These are phyloP conservation scores for Talaromyces marneffei DNA, from an alignment of 2,329 filamentous ascomycete species.

Conservation along the genomic window DNA sequence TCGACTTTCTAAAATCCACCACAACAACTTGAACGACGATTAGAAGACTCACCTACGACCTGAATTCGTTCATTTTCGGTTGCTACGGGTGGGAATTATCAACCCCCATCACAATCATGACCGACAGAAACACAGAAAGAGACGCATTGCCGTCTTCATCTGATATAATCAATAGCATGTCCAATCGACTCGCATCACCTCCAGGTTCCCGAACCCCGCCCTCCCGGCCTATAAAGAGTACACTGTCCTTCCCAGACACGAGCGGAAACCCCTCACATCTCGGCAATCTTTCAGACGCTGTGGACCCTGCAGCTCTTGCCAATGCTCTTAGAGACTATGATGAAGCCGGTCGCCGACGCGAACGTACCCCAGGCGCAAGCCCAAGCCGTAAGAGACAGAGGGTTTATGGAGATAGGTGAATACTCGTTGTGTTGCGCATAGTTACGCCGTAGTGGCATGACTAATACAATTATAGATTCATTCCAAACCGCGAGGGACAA, in stretches of 20 bases:
- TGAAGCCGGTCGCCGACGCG: constrained; percentile 52
- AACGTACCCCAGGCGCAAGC: constrained; percentile 59
- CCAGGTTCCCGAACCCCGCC: constrained; percentile 57
- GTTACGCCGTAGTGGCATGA: not conserved
- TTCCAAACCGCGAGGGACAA: constrained; percentile 86
- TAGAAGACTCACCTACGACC: not conserved
- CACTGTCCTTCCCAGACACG: constrained; percentile 33
- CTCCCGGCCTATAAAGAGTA: constrained; percentile 46
- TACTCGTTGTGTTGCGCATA: not conserved
- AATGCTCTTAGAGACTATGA: constrained; percentile 59
- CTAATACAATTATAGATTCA: constrained; percentile 60
- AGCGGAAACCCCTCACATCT: constrained; percentile 22
- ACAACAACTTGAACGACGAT: not conserved
- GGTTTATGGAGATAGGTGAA: constrained; percentile 59
- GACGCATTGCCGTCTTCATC: constrained; percentile 5
- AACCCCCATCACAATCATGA: constrained; percentile 17
- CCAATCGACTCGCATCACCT: constrained; percentile 35
- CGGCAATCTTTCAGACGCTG: constrained; percentile 43
- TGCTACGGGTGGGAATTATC: constrained; percentile 2
- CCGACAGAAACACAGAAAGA: constrained; percentile 19
- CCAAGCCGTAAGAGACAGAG: constrained; percentile 64
- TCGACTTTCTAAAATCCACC: not conserved
- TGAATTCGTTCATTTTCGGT: not conserved
- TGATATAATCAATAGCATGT: constrained; percentile 4
- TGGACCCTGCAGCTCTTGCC: constrained; percentile 55